These are phyloP conservation scores for Jimgerdemannia lactiflua DNA, from an alignment of 192 early-diverging fungal species.

Conservation along the genomic window DNA sequence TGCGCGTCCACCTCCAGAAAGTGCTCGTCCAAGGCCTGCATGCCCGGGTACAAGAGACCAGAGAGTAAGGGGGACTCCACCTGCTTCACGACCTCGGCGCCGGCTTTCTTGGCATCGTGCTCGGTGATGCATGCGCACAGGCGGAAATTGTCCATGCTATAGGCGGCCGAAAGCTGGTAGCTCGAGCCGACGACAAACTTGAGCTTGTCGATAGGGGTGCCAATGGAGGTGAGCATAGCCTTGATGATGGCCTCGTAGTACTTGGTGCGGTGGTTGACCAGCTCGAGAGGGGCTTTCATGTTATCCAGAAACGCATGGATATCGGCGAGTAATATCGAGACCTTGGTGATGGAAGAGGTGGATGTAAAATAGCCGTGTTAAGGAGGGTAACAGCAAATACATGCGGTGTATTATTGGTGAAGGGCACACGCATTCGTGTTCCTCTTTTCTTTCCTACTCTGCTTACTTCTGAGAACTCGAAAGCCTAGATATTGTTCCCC, in stretches of 20 bases:
- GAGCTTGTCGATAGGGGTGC: constrained; percentile 90
- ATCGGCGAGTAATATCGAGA: constrained; percentile 90
- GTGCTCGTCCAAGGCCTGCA: constrained; percentile 98
- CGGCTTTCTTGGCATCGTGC: constrained; percentile 97
- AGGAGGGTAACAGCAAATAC: not conserved
- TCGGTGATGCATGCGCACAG: constrained; percentile 83
- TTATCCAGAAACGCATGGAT: constrained; percentile 99
- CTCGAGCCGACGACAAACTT: constrained; percentile 87
- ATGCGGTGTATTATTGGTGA: constrained; percentile 13
- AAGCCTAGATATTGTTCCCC: no score
- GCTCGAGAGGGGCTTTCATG: constrained; percentile 94
- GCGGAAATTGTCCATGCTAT: constrained; percentile 89
- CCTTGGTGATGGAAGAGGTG: constrained; percentile 39
- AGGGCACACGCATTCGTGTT: not conserved
- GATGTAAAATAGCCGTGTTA: constrained; percentile 1
- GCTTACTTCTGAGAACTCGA: no score
- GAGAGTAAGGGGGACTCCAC: constrained; percentile 82
- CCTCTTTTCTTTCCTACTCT: not conserved
- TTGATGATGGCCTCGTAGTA: constrained; percentile 96
- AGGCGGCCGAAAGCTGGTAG: constrained; percentile 88
- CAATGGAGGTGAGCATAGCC: constrained; percentile 86
- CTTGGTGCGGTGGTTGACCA: constrained; percentile 79
- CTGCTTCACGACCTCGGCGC: constrained; percentile 98
- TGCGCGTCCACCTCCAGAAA: constrained; percentile 93
- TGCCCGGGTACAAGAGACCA: constrained; percentile 95